Evolutionary conservation across 192 early-diverging fungal genomes (phyloP), one percentile per base, ranked within the genome.

Genomic region (Umbelopsis isabellina): DNA sequence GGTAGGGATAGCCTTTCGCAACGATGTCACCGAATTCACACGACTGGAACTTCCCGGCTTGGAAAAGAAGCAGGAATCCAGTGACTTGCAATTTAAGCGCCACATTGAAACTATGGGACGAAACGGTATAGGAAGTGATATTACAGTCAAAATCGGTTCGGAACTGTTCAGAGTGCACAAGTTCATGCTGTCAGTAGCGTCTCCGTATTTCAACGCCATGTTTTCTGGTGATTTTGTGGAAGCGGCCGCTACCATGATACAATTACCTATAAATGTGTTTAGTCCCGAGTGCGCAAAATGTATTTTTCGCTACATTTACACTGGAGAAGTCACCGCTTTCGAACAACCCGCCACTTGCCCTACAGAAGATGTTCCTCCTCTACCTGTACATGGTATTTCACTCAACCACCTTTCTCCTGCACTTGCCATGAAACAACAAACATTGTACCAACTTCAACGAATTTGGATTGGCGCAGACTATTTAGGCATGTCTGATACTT

Each of bases 161-260:
- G 30, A n/a, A 30, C 55, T 35, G 27, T 61, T 61, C 33, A 25
- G 27, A 35, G 55, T 33, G 1, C 44, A 74, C 51, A 74, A 74
- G 52, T 46, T 66, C 41, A 48, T 74, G 3, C 46, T 74, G 2
- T 41, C 72, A 2, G 65, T 21, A 20, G 35, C 46, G 10, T 74
- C 77, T 16, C 49, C 69, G n/a, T 79, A 79, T 67, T 79, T 79
- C 22, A 49, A 49, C 30, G 69, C 77, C 20, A 41, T 79, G 47
- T 79, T 79, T 50, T 72, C 55, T 8, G 30, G 46, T 3, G 37
- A 71, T 15, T 79, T 79, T 67, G 23, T 25, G 2, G 77, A 79
- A 33, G 65, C 64, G 18, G 37, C 46, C 2, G 50, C 72, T 8
- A 30, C 65, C 18, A 66, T 64, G 10, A 49, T 74, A 5, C 61